Conservation (phyloP, 1,284 basidiomycete species). For the Calocybe gambosa region DNA sequence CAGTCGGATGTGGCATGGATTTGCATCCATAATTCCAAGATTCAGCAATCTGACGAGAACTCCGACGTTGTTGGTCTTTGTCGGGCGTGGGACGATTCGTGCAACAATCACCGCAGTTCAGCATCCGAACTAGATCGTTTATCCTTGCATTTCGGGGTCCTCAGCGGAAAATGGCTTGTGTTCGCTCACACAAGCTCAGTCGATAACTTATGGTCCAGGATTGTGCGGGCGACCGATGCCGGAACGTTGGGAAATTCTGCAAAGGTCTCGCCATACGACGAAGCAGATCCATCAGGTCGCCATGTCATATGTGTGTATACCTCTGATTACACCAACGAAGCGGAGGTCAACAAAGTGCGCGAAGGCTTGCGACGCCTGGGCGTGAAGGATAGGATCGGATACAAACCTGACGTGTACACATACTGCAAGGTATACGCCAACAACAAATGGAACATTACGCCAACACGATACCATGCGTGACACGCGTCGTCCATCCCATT, state of each 20-base stretch:
- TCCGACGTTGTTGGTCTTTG: slow-evolving; percentile 5
- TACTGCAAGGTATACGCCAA: slow-evolving; percentile 6
- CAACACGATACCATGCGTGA: slow-evolving; percentile 8
- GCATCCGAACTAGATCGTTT: slow-evolving; percentile 4
- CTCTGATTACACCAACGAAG: slow-evolving; percentile 6
- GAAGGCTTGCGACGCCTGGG: slow-evolving; percentile 11
- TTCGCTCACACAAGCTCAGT: slow-evolving; percentile 2
- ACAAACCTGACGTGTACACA: slow-evolving; percentile 13
- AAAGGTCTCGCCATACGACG: slow-evolving; percentile 8
- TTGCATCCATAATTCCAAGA: neutral
- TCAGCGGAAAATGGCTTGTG: slow-evolving; percentile 14
- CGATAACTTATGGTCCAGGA: slow-evolving; percentile 9
- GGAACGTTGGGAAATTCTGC: slow-evolving; percentile 11
- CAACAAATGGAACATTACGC: slow-evolving; percentile 8
- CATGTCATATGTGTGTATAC: slow-evolving; percentile 14
- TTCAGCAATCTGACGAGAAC: neutral
- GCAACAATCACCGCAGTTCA: slow-evolving; percentile 3
- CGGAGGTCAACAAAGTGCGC: slow-evolving; percentile 9
- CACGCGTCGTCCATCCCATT: neutral
- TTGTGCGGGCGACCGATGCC: slow-evolving; percentile 10
- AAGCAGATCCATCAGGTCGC: neutral
- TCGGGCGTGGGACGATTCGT: slow-evolving; percentile 10
- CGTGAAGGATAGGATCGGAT: slow-evolving; percentile 7
- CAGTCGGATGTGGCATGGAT: slow-evolving; percentile 11
- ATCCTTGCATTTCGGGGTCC: neutral